phyloP scores from a whole-genome alignment of 2,329 filamentous ascomycete species.

The Alternaria atra region DNA sequence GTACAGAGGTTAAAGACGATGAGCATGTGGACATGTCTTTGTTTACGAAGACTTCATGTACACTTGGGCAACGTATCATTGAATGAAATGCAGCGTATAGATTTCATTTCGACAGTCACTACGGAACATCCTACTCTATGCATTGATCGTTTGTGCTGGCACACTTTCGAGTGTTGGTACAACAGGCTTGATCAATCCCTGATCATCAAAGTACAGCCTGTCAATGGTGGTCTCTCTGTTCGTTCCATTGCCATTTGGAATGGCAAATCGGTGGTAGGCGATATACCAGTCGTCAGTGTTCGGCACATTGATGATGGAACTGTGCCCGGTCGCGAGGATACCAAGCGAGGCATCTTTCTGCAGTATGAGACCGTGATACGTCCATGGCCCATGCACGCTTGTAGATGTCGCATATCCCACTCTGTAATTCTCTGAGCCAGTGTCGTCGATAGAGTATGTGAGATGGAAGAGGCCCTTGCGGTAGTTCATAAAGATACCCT shows the following conservation, averaged over 20 bases:
- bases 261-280: constrained; percentile 40
- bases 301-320: constrained; percentile 38
- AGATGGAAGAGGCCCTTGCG: constrained; percentile 36
- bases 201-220: constrained; percentile 32
- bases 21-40: not conserved
- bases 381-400: constrained; percentile 36
- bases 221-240: constrained; percentile 38
- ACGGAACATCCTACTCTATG: not conserved
- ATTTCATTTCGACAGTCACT: not conserved
- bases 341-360: constrained; percentile 34
- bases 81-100: not conserved
- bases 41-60: not conserved
- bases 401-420: constrained; percentile 38
- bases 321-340: constrained; percentile 39
- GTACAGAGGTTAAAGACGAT: not conserved
- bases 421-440: constrained; percentile 37
- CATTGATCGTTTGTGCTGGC: constrained; percentile 6
- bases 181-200: constrained; percentile 35
- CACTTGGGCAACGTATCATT: not conserved
- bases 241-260: constrained; percentile 36
- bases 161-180: constrained; percentile 39
- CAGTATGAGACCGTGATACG: constrained; percentile 34
- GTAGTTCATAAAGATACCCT: constrained; percentile 39
- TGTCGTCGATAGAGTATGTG: constrained; percentile 43
- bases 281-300: constrained; percentile 44